phyloP scores from a whole-genome alignment of 2,329 filamentous ascomycete genomes.

The Fusarium sp. region DNA sequence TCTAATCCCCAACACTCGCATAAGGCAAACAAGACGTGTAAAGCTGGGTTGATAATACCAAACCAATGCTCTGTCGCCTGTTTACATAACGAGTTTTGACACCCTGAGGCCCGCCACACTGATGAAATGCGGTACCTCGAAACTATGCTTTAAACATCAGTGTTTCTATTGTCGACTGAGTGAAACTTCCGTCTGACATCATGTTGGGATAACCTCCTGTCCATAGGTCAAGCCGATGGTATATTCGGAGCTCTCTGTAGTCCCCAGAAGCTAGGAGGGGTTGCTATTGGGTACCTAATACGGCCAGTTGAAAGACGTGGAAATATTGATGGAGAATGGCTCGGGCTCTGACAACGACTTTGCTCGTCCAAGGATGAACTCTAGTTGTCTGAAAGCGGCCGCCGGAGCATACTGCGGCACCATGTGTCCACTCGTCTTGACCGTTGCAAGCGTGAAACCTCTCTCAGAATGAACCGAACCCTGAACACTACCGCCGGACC shows the following conservation, averaged over 20 bases:
- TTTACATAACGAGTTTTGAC: too few relatives aligned
- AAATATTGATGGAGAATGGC: conserved; percentile 46
- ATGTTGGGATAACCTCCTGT: too few relatives aligned
- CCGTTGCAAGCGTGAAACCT: conserved; percentile 76
- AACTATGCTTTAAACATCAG: too few relatives aligned
- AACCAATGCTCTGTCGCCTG: too few relatives aligned
- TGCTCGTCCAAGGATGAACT: conserved; percentile 79
- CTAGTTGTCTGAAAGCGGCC: conserved; percentile 76
- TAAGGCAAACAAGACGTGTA: too few relatives aligned
- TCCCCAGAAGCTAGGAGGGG: neutral
- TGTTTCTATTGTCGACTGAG: too few relatives aligned
- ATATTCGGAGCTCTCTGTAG: neutral
- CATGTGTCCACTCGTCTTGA: conserved; percentile 75
- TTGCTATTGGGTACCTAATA: neutral
- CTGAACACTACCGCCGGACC: conserved; percentile 73
- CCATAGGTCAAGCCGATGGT: too few relatives aligned
- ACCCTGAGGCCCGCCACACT: too few relatives aligned
- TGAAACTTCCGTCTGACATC: too few relatives aligned
- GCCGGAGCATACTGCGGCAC: conserved; percentile 74
- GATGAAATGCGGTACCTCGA: too few relatives aligned
- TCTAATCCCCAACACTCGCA: too few relatives aligned
- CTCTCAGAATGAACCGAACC: conserved; percentile 79
- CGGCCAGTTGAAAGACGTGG: conserved; percentile 10
- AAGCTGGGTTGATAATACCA: too few relatives aligned
- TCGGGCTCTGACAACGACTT: conserved; percentile 59